Evolutionary conservation across 345 rosid species (phyloP), one percentile per base, ranked within the genome.

Genomic region (Viola odorata): DNA sequence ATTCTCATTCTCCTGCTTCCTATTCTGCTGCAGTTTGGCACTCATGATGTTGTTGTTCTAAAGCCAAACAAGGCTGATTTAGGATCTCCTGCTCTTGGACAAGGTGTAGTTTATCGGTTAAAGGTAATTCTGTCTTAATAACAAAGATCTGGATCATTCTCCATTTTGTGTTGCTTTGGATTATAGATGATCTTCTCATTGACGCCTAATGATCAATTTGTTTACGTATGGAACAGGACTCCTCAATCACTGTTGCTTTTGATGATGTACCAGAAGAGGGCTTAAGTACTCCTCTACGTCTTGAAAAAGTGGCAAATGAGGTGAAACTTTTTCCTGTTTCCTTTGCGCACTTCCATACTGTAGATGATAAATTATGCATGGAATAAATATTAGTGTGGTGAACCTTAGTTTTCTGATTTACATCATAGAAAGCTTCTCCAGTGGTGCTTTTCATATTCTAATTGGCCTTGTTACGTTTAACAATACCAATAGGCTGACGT

Each of bases 231-330:
- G 58, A 49, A 54, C 73, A 85, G 84, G 99, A 94, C 68, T 79
- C 91, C 50, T 90, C 99, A 5, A 90, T 90, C 55, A 90, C 86
- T 0, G 91, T 86, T 67, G 97, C 88, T 9, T 94, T 90, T 45
- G 95, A 87, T 67, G 99, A 90, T 70, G 45, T 94, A 15, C 99
- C 95, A 7, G 97, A 94, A 61, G 97, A 94, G 56, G 97, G 99
- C 54, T 65, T 88, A 56, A 84, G 80, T 67, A 78, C 84, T 72
- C 79, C 96, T 37, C 66, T 94, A 17, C 82, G 97, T 39, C 70
- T 94, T 53, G 97, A 94, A 70, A 94, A 94, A 68, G 82, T 94
- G 64, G 86, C 99, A 3, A 94, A 94, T 69, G 99, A 94, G 91
- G 98, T 85, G 57, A n/a, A 41, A 50, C 23, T 10, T 61, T 64